These are phyloP conservation scores for Clarireedia paspali DNA, from an alignment of 2,329 filamentous ascomycete species.

Conservation along the genomic window DNA sequence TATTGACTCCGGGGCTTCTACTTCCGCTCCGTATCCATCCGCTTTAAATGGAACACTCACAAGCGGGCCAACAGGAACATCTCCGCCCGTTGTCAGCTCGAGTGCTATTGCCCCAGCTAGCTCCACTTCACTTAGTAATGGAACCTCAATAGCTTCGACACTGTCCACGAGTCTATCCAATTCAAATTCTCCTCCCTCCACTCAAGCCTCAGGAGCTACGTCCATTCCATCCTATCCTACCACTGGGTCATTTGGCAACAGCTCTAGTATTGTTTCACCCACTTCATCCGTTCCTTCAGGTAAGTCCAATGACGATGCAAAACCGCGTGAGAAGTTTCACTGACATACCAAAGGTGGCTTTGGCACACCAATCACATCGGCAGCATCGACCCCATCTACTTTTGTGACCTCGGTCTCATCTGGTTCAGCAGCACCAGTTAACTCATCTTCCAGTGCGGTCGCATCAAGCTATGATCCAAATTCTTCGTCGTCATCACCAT, in stretches of 20 bases:
- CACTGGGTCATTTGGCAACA: background rate
- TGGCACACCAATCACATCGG: constrained; percentile 5
- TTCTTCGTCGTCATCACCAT: background rate
- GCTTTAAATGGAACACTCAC: constrained; percentile 9
- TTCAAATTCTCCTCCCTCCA: constrained; percentile 1
- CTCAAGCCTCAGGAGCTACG: background rate
- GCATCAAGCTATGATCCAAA: background rate
- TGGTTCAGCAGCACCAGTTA: background rate
- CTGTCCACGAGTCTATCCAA: background rate
- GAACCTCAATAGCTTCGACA: background rate
- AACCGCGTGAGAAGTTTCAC: background rate
- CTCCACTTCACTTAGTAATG: background rate
- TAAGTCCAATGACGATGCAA: background rate
- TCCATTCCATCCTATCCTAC: background rate
- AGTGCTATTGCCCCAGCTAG: background rate
- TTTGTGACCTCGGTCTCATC: constrained; percentile 12
- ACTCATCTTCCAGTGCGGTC: constrained; percentile 1
- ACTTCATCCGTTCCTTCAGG: background rate
- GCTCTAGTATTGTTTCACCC: background rate
- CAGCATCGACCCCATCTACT: constrained; percentile 10
- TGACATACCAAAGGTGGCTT: constrained; percentile 5
- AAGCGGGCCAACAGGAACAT: constrained; percentile 9
- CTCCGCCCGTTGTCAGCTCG: background rate
- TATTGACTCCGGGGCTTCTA: constrained; percentile 1
- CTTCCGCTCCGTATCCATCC: constrained; percentile 10